These are phyloP conservation scores for Candida sonorensis DNA, from an alignment of 805 yeast genomes.

Conservation along the genomic window DNA sequence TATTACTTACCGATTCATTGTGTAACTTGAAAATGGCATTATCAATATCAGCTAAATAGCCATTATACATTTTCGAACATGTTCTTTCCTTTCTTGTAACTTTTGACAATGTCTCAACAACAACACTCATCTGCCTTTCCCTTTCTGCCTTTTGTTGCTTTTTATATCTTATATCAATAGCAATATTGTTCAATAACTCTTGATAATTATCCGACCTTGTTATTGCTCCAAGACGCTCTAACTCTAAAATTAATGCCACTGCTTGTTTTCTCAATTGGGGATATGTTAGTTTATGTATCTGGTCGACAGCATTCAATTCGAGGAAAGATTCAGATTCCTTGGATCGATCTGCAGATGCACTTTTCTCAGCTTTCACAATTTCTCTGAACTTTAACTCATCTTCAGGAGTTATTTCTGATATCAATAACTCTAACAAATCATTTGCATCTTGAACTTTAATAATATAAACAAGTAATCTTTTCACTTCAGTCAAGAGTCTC, in stretches of 20 bases:
- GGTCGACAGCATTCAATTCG: conserved; percentile 36
- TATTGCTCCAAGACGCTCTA: conserved; percentile 62
- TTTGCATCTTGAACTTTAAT: conserved; percentile 77
- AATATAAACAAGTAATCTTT: conserved; percentile 74
- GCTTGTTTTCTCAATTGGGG: conserved; percentile 74
- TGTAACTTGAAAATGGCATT: conserved; percentile 35
- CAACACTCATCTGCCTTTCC: conserved; percentile 33
- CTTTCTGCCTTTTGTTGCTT: conserved; percentile 37
- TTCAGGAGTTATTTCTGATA: conserved; percentile 55
- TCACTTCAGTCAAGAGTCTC: conserved; percentile 64
- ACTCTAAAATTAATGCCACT: conserved; percentile 64
- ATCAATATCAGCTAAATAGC: conserved; percentile 43
- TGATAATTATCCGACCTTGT: conserved; percentile 70
- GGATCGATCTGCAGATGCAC: conserved; percentile 19
- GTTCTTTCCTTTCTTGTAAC: conserved; percentile 38
- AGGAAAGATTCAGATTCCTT: conserved; percentile 11
- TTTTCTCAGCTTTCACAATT: conserved; percentile 44
- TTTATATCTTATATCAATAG: conserved; percentile 59
- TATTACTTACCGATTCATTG: conserved; percentile 38
- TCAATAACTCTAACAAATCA: conserved; percentile 44
- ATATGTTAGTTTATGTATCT: conserved; percentile 39
- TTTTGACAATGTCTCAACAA: conserved; percentile 36
- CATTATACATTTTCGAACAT: conserved; percentile 36
- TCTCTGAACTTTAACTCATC: conserved; percentile 64
- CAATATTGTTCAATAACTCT: conserved; percentile 72